Percentiles rank a stretch among this genome's conserved stretches.
Evolutionary conservation across 306 rosid genomes (phyloP).

Genomic region (Purshia tridentata): DNA sequence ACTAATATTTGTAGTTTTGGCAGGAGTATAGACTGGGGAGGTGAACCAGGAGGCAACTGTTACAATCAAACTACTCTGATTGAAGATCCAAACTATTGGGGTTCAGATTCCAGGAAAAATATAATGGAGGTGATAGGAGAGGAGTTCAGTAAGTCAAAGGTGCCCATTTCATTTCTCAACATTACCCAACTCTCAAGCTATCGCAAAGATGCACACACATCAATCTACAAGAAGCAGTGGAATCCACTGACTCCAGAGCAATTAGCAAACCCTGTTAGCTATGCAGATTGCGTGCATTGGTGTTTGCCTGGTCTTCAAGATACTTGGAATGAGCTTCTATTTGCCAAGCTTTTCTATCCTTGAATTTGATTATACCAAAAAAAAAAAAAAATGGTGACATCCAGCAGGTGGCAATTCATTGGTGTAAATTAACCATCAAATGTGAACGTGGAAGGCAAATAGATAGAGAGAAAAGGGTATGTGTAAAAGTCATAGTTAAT

Average conservation of each 20-base stretch:
- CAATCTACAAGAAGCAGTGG: slow-evolving; percentile 96
- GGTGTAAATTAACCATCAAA: background rate
- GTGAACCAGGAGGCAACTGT: slow-evolving; percentile 59
- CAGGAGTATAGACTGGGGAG: slow-evolving; percentile 94
- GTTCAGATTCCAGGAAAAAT: slow-evolving; percentile 68
- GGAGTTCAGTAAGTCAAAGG: slow-evolving; percentile 58
- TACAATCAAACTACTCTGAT: slow-evolving; percentile 80
- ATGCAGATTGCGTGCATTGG: slow-evolving; percentile 96
- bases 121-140: slow-evolving; percentile 81
- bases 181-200: slow-evolving; percentile 84
- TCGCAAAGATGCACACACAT: slow-evolving; percentile 86
- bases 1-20: slow-evolving; percentile 15
- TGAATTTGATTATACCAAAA: slow-evolving; percentile 15
- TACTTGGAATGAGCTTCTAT: slow-evolving; percentile 97
- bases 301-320: slow-evolving; percentile 98
- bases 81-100: slow-evolving; percentile 69
- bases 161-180: slow-evolving; percentile 77
- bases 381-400: background rate
- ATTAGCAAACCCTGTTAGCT: slow-evolving; percentile 76
- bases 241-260: slow-evolving; percentile 69
- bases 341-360: slow-evolving; percentile 76
- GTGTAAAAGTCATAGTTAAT: slow-evolving; percentile 18
- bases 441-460: slow-evolving; percentile 1
- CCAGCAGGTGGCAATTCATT: background rate
- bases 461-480: background rate